Evolutionary conservation across 1,284 basidiomycete species (phyloP).

Genomic region (Cryptococcus amylolentus): DNA sequence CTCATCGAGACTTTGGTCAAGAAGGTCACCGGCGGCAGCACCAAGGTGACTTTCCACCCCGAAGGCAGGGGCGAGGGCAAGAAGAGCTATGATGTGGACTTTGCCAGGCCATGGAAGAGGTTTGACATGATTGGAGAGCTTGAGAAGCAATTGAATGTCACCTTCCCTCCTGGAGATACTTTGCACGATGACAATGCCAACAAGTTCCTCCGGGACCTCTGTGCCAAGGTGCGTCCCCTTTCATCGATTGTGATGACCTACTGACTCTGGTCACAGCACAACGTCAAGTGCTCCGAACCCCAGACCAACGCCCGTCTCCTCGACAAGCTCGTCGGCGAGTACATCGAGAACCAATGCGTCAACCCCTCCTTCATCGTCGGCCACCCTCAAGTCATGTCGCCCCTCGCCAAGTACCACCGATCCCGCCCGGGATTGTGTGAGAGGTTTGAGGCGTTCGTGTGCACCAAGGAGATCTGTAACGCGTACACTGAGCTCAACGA

Average conservation of each 20-base stretch:
- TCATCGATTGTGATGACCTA: neutral
- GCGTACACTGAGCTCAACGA: constrained; percentile 99
- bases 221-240: constrained; percentile 62
- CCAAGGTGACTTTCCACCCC: constrained; percentile 80
- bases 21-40: constrained; percentile 71
- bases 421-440: constrained; percentile 92
- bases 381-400: constrained; percentile 99
- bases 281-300: constrained; percentile 95
- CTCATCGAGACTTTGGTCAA: constrained; percentile 91
- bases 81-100: constrained; percentile 75
- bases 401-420: constrained; percentile 93
- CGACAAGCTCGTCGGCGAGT: constrained; percentile 98
- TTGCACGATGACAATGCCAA: constrained; percentile 87
- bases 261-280: constrained; percentile 59
- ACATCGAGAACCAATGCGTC: constrained; percentile 93
- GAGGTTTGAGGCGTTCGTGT: constrained; percentile 98
- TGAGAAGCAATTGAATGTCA: constrained; percentile 88
- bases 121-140: constrained; percentile 98
- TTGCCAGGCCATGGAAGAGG: constrained; percentile 95
- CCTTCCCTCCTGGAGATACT: constrained; percentile 89
- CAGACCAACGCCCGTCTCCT: constrained; percentile 92
- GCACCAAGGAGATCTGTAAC: constrained; percentile 97
- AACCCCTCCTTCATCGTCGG: constrained; percentile 97
- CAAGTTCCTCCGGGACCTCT: constrained; percentile 80
- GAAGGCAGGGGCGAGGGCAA: constrained; percentile 75